Conservation (phyloP, 2,329 filamentous ascomycete genomes). For the Sarocladiaceae sp. region DNA sequence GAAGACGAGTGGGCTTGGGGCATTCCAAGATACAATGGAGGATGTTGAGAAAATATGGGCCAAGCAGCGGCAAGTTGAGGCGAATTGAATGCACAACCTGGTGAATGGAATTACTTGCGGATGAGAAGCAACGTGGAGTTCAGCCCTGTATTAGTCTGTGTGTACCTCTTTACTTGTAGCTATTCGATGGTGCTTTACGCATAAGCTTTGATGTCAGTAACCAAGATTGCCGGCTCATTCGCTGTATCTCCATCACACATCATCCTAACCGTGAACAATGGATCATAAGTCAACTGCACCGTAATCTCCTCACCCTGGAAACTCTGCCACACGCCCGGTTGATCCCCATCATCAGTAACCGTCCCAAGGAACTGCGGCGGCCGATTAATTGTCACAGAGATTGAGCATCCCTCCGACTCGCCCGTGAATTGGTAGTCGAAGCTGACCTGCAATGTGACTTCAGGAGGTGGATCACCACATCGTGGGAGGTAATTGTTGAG, state of each 20-base stretch:
- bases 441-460: conserved; percentile 10
- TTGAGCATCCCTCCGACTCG: conserved; percentile 11
- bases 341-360: conserved; percentile 9
- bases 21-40: conserved; percentile 22
- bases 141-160: no score
- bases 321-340: conserved; percentile 11
- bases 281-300: conserved; percentile 13
- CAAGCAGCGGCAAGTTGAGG: no score
- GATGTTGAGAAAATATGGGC: conserved; percentile 25
- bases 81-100: no score
- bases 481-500: conserved; percentile 12
- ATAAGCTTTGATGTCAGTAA: conserved; percentile 6
- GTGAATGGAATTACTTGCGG: no score
- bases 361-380: conserved; percentile 4
- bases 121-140: no score
- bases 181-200: background rate
- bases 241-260: conserved; percentile 9
- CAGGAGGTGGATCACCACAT: conserved; percentile 12
- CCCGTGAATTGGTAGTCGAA: conserved; percentile 13
- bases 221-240: conserved; percentile 1
- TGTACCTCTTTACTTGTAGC: no score
- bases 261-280: conserved; percentile 13
- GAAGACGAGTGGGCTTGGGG: conserved; percentile 25
- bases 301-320: conserved; percentile 8
- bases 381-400: conserved; percentile 11